Conservation (phyloP, 2,329 filamentous ascomycete genomes). For the Cercospora zeae-maydis region DNA sequence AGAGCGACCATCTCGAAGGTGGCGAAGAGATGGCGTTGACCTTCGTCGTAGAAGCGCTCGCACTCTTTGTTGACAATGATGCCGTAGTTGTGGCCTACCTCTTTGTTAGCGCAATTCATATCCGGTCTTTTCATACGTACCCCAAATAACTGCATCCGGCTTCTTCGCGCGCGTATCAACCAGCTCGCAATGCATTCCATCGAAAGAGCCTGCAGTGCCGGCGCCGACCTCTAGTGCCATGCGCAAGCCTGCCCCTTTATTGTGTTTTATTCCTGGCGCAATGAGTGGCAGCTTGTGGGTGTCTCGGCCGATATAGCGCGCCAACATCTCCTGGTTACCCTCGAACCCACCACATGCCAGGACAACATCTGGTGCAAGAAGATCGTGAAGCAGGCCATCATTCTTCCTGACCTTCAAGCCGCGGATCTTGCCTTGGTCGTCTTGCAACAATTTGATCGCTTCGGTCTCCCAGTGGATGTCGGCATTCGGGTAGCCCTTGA, state of each 20-base stretch:
- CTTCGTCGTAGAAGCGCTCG: conserved; percentile 86
- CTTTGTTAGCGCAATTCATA: conserved; percentile 1
- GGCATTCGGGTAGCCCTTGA: conserved; percentile 34
- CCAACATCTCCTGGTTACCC: conserved; percentile 43
- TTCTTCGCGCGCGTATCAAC: conserved; percentile 43
- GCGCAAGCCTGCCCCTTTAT: conserved; percentile 40
- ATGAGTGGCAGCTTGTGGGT: conserved; percentile 42
- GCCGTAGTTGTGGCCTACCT: conserved; percentile 41
- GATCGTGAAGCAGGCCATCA: conserved; percentile 38
- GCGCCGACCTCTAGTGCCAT: conserved; percentile 45
- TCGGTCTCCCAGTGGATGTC: conserved; percentile 42
- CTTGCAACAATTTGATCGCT: conserved; percentile 37
- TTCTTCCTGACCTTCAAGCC: conserved; percentile 41
- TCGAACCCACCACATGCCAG: conserved; percentile 44
- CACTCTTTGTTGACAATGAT: conserved; percentile 44
- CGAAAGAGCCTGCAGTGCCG: conserved; percentile 41
- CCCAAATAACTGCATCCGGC: conserved; percentile 42
- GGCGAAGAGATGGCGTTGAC: conserved; percentile 65
- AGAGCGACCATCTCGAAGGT: conserved; percentile 46
- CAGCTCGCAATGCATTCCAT: conserved; percentile 45
- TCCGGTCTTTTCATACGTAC: conserved; percentile 5
- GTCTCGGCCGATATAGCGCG: conserved; percentile 40
- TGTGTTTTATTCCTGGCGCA: conserved; percentile 42
- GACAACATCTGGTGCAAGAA: conserved; percentile 38
- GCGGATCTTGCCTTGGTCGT: conserved; percentile 36